Evolutionary conservation across 805 yeast genomes (phyloP).

Genomic region (Yarrowia sp.): DNA sequence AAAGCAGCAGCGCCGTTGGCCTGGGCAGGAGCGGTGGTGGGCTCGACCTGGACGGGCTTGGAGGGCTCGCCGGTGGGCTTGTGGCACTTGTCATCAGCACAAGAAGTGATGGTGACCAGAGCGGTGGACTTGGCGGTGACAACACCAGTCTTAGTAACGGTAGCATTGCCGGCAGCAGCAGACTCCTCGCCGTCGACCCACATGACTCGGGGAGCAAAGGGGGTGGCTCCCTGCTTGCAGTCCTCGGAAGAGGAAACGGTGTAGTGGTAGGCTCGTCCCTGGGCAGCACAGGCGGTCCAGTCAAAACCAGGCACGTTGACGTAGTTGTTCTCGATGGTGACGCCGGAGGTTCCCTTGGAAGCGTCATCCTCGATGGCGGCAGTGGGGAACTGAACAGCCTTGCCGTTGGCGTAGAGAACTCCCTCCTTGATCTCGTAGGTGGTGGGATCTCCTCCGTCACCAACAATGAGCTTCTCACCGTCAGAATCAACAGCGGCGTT

Average conservation of each 20-base stretch:
- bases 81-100: slow-evolving; percentile 20
- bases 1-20: slow-evolving; percentile 17
- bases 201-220: slow-evolving; percentile 4
- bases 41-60: slow-evolving; percentile 9
- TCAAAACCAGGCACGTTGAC: not conserved
- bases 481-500: not conserved
- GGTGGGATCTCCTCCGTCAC: not conserved
- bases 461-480: slow-evolving; percentile 1
- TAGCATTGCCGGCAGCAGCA: not conserved
- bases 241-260: not conserved
- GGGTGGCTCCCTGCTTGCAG: slow-evolving; percentile 5
- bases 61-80: slow-evolving; percentile 6
- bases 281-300: slow-evolving; percentile 10
- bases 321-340: not conserved
- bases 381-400: not conserved
- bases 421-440: slow-evolving; percentile 13
- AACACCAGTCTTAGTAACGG: slow-evolving; percentile 10
- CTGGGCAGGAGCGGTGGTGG: slow-evolving; percentile 12
- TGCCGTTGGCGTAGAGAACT: slow-evolving; percentile 21
- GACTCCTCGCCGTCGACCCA: not conserved
- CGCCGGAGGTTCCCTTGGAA: not conserved
- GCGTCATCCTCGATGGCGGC: not conserved
- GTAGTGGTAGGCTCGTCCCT: slow-evolving; percentile 11
- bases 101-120: slow-evolving; percentile 19
- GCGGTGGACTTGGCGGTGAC: slow-evolving; percentile 9